phyloP scores from a whole-genome alignment of 2,329 filamentous ascomycete species.

The Cercospora beticola region DNA sequence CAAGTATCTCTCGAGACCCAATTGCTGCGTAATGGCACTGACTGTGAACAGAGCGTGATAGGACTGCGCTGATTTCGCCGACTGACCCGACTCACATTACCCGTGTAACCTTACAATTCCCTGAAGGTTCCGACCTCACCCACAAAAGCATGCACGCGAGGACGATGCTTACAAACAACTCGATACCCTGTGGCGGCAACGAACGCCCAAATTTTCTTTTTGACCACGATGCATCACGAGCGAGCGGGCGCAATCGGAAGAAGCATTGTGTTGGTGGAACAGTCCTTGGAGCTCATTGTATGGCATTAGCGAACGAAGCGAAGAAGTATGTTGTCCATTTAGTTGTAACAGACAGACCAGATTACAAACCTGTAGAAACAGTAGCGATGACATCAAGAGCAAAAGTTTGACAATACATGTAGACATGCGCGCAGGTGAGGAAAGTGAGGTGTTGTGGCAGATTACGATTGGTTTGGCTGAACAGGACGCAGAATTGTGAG shows the following conservation, averaged over 20 bases:
- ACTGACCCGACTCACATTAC: neutral
- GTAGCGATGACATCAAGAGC: neutral
- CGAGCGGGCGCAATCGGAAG: conserved; percentile 11
- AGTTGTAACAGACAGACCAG: conserved; percentile 9
- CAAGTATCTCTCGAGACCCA: conserved; percentile 40
- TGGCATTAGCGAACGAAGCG: conserved; percentile 9
- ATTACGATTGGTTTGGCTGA: neutral
- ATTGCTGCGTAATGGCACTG: neutral
- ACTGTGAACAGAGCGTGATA: conserved; percentile 33
- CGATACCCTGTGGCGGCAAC: conserved; percentile 5
- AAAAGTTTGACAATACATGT: neutral
- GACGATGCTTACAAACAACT: neutral
- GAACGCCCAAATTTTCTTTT: conserved; percentile 1
- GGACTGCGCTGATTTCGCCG: conserved; percentile 29
- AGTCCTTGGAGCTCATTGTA: conserved; percentile 14
- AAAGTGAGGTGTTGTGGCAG: neutral
- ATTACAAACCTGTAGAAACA: neutral
- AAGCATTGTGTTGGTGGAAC: conserved; percentile 15
- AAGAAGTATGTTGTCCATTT: conserved; percentile 7
- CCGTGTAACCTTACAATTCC: neutral
- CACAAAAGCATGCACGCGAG: neutral
- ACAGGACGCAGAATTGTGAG: neutral
- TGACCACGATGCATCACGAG: conserved; percentile 9
- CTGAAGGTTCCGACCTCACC: neutral
- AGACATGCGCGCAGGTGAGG: neutral